Conservation (phyloP, 768 basidiomycete genomes). For the Boletus insuetus region DNA sequence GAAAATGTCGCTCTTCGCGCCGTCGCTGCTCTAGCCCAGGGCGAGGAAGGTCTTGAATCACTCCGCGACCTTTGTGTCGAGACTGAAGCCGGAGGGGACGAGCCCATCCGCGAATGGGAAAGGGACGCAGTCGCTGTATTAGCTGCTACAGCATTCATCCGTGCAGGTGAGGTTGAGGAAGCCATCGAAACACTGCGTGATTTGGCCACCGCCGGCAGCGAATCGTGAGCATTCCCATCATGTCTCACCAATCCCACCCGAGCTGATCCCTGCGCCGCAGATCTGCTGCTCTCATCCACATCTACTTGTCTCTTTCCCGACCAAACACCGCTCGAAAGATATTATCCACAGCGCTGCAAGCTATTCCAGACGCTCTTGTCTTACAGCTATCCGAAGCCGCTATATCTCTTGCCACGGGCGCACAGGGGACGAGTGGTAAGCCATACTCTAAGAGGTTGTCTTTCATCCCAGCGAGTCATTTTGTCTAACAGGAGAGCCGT, state of each 20-base stretch:
- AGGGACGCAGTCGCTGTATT: constrained; percentile 74
- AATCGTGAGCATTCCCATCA: constrained; percentile 60
- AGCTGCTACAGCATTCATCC: constrained; percentile 83
- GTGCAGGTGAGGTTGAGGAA: constrained; percentile 86
- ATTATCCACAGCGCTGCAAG: constrained; percentile 77
- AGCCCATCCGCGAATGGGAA: constrained; percentile 61
- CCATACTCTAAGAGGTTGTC: constrained; percentile 27
- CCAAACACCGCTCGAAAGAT: constrained; percentile 85
- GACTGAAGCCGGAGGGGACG: constrained; percentile 71
- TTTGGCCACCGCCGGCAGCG: constrained; percentile 70
- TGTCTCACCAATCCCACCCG: neutral
- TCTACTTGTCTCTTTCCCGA: constrained; percentile 88
- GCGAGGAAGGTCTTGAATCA: constrained; percentile 68
- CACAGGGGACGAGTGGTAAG: constrained; percentile 52
- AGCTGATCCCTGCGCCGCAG: constrained; percentile 37
- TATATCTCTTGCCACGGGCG: constrained; percentile 71
- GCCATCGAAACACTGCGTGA: constrained; percentile 84
- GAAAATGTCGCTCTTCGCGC: constrained; percentile 72
- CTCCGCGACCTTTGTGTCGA: constrained; percentile 85
- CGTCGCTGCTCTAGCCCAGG: constrained; percentile 65
- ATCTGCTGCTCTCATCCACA: constrained; percentile 77
- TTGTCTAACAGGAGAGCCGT: constrained; percentile 28
- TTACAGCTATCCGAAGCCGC: constrained; percentile 87
- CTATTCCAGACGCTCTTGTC: constrained; percentile 87
- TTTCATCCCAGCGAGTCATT: neutral